These are phyloP conservation scores for Gossypium herbaceum DNA, from an alignment of 345 rosid genomes.

Conservation along the genomic window DNA sequence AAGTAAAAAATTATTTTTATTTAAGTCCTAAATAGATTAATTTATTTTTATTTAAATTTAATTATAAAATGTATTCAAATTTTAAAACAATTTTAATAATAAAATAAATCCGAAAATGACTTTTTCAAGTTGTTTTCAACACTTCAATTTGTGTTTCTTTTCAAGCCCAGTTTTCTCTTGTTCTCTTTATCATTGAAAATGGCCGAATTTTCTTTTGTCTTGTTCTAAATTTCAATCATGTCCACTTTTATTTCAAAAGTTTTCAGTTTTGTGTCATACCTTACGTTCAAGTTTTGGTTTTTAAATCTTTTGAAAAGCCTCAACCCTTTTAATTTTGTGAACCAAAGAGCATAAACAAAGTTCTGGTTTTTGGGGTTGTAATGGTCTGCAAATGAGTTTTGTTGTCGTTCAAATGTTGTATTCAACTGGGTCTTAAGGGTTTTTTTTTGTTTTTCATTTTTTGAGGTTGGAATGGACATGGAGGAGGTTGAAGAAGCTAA, in stretches of 20 bases:
- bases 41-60: no score
- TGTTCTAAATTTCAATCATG: constrained; percentile 18
- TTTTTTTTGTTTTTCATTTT: constrained; percentile 11
- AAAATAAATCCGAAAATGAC: no score
- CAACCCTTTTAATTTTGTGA: no score
- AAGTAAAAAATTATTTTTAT: no score
- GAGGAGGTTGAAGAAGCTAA: constrained; percentile 50
- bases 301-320: not conserved
- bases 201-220: not conserved
- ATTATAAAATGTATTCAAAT: no score
- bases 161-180: not conserved
- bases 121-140: no score
- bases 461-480: constrained; percentile 26
- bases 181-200: not conserved
- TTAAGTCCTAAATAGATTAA: no score
- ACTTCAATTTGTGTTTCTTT: not conserved
- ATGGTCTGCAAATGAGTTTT: no score
- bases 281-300: not conserved
- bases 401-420: constrained; percentile 2
- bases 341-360: no score
- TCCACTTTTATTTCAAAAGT: constrained; percentile 3
- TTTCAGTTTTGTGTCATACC: constrained; percentile 10
- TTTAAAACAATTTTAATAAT: no score
- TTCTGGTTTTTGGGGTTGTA: no score
- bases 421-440: constrained; percentile 15